Evolutionary conservation across 306 rosid species (phyloP).

Genomic region (Datisca glomerata): DNA sequence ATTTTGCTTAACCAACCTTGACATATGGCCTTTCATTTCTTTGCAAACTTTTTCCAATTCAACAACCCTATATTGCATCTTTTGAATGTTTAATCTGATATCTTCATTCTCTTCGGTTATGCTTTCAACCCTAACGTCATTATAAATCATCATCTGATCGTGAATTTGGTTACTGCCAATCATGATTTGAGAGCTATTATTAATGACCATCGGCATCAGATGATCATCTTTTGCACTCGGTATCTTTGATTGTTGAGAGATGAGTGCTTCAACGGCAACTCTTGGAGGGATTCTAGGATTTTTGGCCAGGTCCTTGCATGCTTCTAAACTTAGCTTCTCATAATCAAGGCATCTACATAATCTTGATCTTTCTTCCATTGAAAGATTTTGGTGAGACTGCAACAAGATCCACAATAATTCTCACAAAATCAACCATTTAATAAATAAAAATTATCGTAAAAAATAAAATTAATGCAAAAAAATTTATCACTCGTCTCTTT

Average conservation of each 20-base stretch:
- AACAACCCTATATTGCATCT: constrained; percentile 50
- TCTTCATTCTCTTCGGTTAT: constrained; percentile 33
- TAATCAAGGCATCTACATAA: constrained; percentile 61
- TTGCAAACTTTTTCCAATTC: constrained; percentile 53
- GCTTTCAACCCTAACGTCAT: too few species aligned
- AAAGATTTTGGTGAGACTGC: constrained; percentile 49
- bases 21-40: constrained; percentile 51
- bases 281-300: constrained; percentile 70
- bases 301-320: constrained; percentile 62
- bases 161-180: too few species aligned
- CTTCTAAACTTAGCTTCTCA: constrained; percentile 48
- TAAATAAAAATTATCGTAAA: too few species aligned
- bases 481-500: too few species aligned
- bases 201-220: too few species aligned
- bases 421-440: too few species aligned
- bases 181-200: too few species aligned
- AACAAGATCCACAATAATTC: constrained; percentile 2
- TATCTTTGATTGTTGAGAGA: too few species aligned
- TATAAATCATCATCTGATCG: too few species aligned
- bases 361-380: constrained; percentile 53
- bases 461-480: too few species aligned
- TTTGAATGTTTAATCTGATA: constrained; percentile 21
- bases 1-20: constrained; percentile 25
- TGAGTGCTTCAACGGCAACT: constrained; percentile 56
- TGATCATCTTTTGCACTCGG: too few species aligned